Conservation (phyloP, 768 basidiomycete species). For the Melanogaster broomeanus region DNA sequence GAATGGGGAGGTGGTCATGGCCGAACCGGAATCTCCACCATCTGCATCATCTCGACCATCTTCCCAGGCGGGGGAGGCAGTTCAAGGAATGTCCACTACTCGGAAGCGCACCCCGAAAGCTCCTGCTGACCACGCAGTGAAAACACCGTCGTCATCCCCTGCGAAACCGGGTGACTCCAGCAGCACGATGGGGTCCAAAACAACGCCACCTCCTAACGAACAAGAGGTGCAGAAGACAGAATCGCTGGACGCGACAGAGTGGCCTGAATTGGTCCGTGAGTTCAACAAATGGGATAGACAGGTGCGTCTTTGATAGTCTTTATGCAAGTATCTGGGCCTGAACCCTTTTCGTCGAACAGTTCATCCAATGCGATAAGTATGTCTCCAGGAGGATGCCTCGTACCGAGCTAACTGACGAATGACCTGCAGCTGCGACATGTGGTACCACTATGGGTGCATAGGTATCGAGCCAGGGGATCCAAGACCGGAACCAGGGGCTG, state of each 20-base stretch:
- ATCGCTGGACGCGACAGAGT: not conserved
- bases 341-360: constrained; percentile 15
- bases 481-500: constrained; percentile 30
- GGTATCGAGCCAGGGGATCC: constrained; percentile 40
- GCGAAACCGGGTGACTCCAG: not conserved
- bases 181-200: not conserved
- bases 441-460: constrained; percentile 58
- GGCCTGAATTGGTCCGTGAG: constrained; percentile 13
- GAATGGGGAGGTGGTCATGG: constrained; percentile 14
- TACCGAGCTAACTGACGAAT: not conserved
- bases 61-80: not conserved
- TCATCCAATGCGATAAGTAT: constrained; percentile 38
- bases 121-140: not conserved
- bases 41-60: not conserved
- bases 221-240: not conserved
- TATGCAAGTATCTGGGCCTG: not conserved
- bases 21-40: not conserved
- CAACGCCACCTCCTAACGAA: constrained; percentile 1
- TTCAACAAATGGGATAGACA: constrained; percentile 25
- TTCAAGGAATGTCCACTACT: not conserved
- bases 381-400: not conserved
- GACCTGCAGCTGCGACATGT: constrained; percentile 37
- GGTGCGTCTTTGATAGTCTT: constrained; percentile 7
- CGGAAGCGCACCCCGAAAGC: not conserved
- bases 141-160: not conserved